These are phyloP conservation scores for Candida xiaguanensis DNA, from an alignment of 805 yeast species.

Conservation along the genomic window DNA sequence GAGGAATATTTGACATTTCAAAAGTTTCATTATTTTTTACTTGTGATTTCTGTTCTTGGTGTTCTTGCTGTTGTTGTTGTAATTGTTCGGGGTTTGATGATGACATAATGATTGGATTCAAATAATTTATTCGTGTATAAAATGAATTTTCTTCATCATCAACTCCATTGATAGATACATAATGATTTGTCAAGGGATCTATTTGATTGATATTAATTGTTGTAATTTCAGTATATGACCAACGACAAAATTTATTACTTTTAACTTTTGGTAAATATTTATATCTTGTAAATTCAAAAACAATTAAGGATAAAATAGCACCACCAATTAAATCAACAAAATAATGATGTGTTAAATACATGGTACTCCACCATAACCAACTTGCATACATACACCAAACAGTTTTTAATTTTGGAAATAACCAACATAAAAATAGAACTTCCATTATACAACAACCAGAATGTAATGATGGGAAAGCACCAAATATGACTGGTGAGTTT, in stretches of 20 bases:
- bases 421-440: slow-evolving; percentile 76
- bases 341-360: slow-evolving; percentile 96
- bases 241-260: slow-evolving; percentile 56
- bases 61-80: slow-evolving; percentile 4
- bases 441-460: slow-evolving; percentile 95
- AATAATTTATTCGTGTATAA: slow-evolving; percentile 6
- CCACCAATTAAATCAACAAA: slow-evolving; percentile 94
- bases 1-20: slow-evolving; percentile 21
- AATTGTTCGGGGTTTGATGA: not conserved
- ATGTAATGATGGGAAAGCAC: slow-evolving; percentile 84
- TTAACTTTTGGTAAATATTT: slow-evolving; percentile 61
- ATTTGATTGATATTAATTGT: slow-evolving; percentile 21
- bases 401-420: slow-evolving; percentile 69
- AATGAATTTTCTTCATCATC: slow-evolving; percentile 9
- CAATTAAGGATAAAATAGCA: slow-evolving; percentile 69
- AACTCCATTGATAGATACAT: slow-evolving; percentile 8
- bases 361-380: slow-evolving; percentile 98
- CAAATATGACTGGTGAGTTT: slow-evolving; percentile 90
- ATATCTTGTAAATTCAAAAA: slow-evolving; percentile 67
- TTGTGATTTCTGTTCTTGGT: slow-evolving; percentile 10
- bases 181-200: slow-evolving; percentile 29
- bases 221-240: slow-evolving; percentile 51
- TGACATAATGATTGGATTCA: not conserved
- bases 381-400: slow-evolving; percentile 74
- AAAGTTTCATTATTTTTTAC: slow-evolving; percentile 12